A percentile compares a stretch with the other conserved stretches of the same genome.
These are phyloP conservation scores for Fusarium mundagurra DNA, from an alignment of 2,329 filamentous ascomycete genomes.

Conservation along the genomic window DNA sequence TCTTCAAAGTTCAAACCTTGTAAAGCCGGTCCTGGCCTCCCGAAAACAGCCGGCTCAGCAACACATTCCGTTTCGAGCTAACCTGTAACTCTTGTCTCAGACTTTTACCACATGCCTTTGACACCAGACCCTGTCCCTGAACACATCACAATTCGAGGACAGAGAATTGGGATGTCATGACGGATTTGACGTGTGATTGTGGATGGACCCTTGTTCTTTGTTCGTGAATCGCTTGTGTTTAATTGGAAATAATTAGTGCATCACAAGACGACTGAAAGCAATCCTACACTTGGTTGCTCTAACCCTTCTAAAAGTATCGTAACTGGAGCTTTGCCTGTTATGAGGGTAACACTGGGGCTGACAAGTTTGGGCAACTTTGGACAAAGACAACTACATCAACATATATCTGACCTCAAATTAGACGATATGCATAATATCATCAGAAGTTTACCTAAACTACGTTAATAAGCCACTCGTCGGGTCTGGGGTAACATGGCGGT, in stretches of 20 bases:
- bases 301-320: not conserved
- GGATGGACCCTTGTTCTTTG: constrained; percentile 33
- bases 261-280: not conserved
- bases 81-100: constrained; percentile 30
- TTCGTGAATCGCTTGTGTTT: not conserved
- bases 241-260: not conserved
- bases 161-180: not conserved
- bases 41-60: constrained; percentile 16
- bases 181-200: constrained; percentile 19
- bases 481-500: not conserved
- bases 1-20: not conserved
- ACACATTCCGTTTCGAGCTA: not conserved
- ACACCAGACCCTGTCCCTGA: constrained; percentile 35
- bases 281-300: too few species aligned
- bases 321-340: not conserved
- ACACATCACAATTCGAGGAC: not conserved
- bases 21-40: constrained; percentile 9
- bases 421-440: not conserved
- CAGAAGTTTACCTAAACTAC: not conserved
- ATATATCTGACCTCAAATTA: not conserved
- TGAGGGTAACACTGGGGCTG: too few species aligned
- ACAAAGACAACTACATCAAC: not conserved
- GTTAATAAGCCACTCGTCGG: not conserved
- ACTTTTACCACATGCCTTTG: constrained; percentile 29
- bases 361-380: not conserved